These are phyloP conservation scores for Stephania yunnanensis DNA, from an alignment of 164 flowering plant genomes.

Conservation along the genomic window DNA sequence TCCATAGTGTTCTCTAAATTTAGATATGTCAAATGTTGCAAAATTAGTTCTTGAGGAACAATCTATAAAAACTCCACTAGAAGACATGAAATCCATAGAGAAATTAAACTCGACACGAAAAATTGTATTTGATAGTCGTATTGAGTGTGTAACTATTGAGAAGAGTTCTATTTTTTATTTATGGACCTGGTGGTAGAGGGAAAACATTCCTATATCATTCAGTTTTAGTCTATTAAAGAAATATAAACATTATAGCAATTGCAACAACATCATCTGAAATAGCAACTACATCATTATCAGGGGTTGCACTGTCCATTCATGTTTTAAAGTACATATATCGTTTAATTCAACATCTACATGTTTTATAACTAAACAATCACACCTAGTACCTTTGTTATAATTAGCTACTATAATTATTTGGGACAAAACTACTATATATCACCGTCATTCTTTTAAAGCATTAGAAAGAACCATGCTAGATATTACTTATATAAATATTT, in stretches of 20 bases:
- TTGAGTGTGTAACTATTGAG: not conserved
- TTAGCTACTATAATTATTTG: slow-evolving; percentile 1
- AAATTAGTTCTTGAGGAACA: not conserved
- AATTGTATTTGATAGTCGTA: not conserved
- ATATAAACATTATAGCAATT: slow-evolving; percentile 1
- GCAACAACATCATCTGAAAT: slow-evolving; percentile 2
- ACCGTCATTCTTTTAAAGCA: slow-evolving; percentile 4
- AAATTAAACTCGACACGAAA: not conserved
- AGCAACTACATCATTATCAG: slow-evolving; percentile 1
- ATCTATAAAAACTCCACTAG: not conserved
- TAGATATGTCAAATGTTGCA: not conserved
- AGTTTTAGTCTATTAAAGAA: slow-evolving; percentile 1
- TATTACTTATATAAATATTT: not conserved
- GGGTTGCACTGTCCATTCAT: not conserved
- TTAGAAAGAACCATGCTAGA: not conserved
- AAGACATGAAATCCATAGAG: not conserved
- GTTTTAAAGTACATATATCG: not conserved
- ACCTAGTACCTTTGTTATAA: not conserved
- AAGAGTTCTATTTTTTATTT: not conserved
- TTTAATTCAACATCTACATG: not conserved
- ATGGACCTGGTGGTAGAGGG: slow-evolving; percentile 2
- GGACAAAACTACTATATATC: slow-evolving; percentile 8
- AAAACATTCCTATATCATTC: slow-evolving; percentile 9
- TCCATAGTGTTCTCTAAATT: no score
- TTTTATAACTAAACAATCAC: not conserved